phyloP scores from a whole-genome alignment of 164 flowering plant genomes.

The Taxillus chinensis region DNA sequence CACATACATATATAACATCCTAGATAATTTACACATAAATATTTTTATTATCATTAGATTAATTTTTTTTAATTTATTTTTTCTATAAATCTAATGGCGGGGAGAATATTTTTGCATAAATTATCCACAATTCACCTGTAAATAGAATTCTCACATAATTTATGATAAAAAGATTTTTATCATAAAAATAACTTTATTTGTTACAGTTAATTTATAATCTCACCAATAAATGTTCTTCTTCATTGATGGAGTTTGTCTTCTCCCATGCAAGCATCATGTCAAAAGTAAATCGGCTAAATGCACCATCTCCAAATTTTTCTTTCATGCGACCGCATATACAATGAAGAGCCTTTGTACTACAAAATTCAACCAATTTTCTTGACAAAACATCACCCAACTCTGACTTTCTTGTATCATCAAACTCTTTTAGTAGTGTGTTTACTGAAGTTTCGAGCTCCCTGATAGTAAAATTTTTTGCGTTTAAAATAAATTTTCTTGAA shows the following conservation, averaged over 20 bases:
- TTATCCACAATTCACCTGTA: too few species aligned
- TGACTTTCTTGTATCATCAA: slow-evolving; percentile 31
- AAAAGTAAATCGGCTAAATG: slow-evolving; percentile 62
- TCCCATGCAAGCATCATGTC: slow-evolving; percentile 97
- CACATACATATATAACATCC: neutral
- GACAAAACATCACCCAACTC: slow-evolving; percentile 30
- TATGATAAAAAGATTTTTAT: too few species aligned
- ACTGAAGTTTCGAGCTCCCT: slow-evolving; percentile 47
- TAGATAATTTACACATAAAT: neutral
- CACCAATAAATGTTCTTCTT: slow-evolving; percentile 9
- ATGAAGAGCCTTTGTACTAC: slow-evolving; percentile 47
- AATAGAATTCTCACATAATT: too few species aligned
- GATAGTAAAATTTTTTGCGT: neutral
- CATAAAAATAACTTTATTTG: too few species aligned
- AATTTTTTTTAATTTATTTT: too few species aligned
- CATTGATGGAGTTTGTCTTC: slow-evolving; percentile 40
- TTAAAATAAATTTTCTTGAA: too few species aligned
- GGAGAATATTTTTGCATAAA: too few species aligned
- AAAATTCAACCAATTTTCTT: slow-evolving; percentile 64
- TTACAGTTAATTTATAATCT: too few species aligned
- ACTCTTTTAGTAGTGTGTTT: slow-evolving; percentile 46
- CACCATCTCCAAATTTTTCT: slow-evolving; percentile 53
- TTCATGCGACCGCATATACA: slow-evolving; percentile 26
- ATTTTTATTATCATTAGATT: neutral
- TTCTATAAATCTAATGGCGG: too few species aligned